Evolutionary conservation across 2,329 filamentous ascomycete species (phyloP).

Genomic region (Claviceps citrina): DNA sequence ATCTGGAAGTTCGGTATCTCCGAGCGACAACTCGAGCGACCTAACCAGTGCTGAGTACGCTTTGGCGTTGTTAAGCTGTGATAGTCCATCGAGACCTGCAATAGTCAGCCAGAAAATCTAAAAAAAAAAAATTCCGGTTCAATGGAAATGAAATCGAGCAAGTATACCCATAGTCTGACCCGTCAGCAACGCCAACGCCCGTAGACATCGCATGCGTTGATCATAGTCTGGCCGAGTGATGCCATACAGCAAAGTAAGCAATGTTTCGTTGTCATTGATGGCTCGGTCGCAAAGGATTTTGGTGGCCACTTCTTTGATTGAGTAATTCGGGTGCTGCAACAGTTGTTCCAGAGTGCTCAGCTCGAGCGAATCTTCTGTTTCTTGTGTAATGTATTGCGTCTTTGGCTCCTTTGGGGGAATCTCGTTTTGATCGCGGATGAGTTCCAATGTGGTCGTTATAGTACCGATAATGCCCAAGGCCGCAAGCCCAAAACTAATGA

Average conservation of each 20-base stretch:
- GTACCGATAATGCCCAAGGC: conserved; percentile 41
- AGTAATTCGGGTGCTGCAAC: conserved; percentile 53
- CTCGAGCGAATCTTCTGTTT: conserved; percentile 57
- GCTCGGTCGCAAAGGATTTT: conserved; percentile 41
- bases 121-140: neutral
- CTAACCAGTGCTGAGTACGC: conserved; percentile 43
- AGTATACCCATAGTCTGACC: conserved; percentile 20
- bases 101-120: conserved; percentile 12
- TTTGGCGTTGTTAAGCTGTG: conserved; percentile 32
- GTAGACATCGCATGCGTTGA: conserved; percentile 39
- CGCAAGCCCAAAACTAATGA: conserved; percentile 39
- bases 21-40: conserved; percentile 40
- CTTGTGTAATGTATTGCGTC: conserved; percentile 58
- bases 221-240: conserved; percentile 45
- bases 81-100: conserved; percentile 23
- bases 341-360: conserved; percentile 52
- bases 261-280: conserved; percentile 40
- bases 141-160: neutral
- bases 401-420: conserved; percentile 50
- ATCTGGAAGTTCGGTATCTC: conserved; percentile 32
- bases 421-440: conserved; percentile 48
- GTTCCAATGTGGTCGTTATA: conserved; percentile 42
- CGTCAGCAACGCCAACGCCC: conserved; percentile 40
- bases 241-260: conserved; percentile 38
- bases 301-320: conserved; percentile 53